Evolutionary conservation across 2,329 filamentous ascomycete genomes (phyloP).

Genomic region (Botryotinia narcissicola): DNA sequence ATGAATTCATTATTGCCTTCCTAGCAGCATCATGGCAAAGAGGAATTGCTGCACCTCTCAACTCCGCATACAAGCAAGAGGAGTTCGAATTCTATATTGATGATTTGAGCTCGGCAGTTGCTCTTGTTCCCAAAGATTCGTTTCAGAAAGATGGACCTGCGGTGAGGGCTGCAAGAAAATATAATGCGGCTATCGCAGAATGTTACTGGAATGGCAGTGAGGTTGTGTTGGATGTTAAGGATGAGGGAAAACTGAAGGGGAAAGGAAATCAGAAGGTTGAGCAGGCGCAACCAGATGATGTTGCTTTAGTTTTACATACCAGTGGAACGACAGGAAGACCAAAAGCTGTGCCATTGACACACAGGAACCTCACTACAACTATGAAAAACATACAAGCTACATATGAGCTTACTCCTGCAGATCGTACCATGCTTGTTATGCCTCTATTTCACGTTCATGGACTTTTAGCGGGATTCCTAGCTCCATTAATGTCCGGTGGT

Average conservation of each 20-base stretch:
- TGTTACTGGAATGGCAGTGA: conserved; percentile 74
- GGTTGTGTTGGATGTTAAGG: conserved; percentile 75
- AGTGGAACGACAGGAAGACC: conserved; percentile 82
- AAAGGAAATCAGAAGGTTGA: conserved; percentile 48
- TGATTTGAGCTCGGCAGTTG: conserved; percentile 75
- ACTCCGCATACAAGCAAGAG: conserved; percentile 83
- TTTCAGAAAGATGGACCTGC: conserved; percentile 65
- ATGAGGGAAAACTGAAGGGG: conserved; percentile 63
- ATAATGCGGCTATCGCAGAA: conserved; percentile 81
- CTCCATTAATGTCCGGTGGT: conserved; percentile 71
- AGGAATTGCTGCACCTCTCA: conserved; percentile 80
- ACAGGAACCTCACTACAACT: conserved; percentile 75
- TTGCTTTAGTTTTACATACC: conserved; percentile 79
- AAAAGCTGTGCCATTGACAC: conserved; percentile 80
- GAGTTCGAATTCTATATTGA: conserved; percentile 93
- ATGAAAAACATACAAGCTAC: conserved; percentile 82
- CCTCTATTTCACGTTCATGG: conserved; percentile 89
- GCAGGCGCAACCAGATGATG: conserved; percentile 68
- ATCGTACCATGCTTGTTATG: conserved; percentile 86
- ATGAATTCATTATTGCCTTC: conserved; percentile 85
- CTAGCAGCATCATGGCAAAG: conserved; percentile 83
- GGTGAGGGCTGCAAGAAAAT: conserved; percentile 74
- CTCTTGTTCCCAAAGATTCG: conserved; percentile 71
- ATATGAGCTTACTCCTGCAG: conserved; percentile 66
- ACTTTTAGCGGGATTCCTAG: conserved; percentile 78